phyloP scores from a whole-genome alignment of 768 basidiomycete species.

The Candolleomyces aberdarensis region DNA sequence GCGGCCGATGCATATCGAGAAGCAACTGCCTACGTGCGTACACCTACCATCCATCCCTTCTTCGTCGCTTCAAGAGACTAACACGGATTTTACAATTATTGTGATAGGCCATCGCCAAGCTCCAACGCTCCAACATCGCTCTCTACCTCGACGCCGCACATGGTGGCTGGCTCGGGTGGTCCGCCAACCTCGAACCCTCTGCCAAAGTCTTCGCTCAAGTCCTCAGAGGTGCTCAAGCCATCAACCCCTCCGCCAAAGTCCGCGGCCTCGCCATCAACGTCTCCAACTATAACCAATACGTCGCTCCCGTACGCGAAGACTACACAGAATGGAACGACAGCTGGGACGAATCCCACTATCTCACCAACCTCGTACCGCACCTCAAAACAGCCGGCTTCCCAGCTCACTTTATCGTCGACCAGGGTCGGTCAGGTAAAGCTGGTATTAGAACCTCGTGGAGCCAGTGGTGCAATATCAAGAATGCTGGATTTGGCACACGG shows the following conservation, averaged over 20 bases:
- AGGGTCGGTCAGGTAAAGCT: conserved; percentile 27
- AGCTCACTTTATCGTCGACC: conserved; percentile 35
- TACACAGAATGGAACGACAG: conserved; percentile 22
- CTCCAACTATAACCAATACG: conserved; percentile 33
- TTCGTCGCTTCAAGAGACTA: not conserved
- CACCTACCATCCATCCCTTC: not conserved
- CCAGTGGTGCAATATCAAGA: conserved; percentile 31
- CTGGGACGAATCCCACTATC: conserved; percentile 31
- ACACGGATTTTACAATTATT: not conserved
- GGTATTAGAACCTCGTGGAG: conserved; percentile 20
- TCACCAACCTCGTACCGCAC: conserved; percentile 26
- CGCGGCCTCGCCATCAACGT: conserved; percentile 30
- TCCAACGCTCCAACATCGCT: conserved; percentile 8
- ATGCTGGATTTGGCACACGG: conserved; percentile 21
- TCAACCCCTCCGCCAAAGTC: conserved; percentile 23
- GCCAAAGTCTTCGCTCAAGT: conserved; percentile 27
- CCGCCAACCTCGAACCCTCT: conserved; percentile 25
- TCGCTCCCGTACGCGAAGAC: conserved; percentile 19
- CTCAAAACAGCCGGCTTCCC: conserved; percentile 26
- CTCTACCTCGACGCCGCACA: conserved; percentile 26
- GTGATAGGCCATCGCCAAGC: conserved; percentile 23
- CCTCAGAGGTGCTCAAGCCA: conserved; percentile 21
- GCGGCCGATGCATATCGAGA: conserved; percentile 25
- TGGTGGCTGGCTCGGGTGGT: conserved; percentile 33
- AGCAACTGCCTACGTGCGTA: conserved; percentile 14